Evolutionary conservation across 2,329 filamentous ascomycete genomes (phyloP), one percentile per base, ranked within the genome.

Genomic region (Paraphaeosphaeria sporulosa): DNA sequence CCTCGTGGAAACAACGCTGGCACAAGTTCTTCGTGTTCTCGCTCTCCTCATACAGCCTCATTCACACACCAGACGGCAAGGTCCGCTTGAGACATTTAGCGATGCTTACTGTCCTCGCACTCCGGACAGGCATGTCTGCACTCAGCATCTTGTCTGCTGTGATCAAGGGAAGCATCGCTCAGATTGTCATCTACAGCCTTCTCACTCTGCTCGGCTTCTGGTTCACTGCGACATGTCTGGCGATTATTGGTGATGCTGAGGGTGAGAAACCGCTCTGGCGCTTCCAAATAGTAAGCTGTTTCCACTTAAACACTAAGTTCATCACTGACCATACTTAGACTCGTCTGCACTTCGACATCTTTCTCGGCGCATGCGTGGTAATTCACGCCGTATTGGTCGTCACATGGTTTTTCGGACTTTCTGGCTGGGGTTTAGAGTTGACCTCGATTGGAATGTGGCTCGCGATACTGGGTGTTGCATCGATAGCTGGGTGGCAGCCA

Each of bases 31-130:
- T 30, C 44, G 12, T 30, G 25, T 48, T 48, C 12, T 48, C 44
- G 10, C 44, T 48, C 3, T 48, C 44, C 15, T 48, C 44, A 25
- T 48, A 48, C 44, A 48, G 44, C n/a, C 44, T 48, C 44, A 48
- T 48, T 13, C 25, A 48, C 27, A 48, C 44, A 21, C 44, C 44
- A 6, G 44, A 48, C 21, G 21, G 44, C 27, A 48, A 48, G 25
- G 44, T 23, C 12, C 44, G 44, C 12, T 23, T 48, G 44, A 27
- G 44, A 30, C 44, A 48, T 25, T 21, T 48, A 21, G 43, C 43
- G 6, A 47, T 47, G 43, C 43, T 47, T 47, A 47, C 43, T 21
- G 23, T 47, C 21, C 43, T 47, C 21, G 43, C 25, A 7, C 44
- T 48, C 12, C 21, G 44, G 32, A 48, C 44, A 30, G 44, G 23